Evolutionary conservation across 192 early-diverging fungal species (phyloP), one percentile per base, ranked within the genome.

Genomic region (Chytriomyces sp.): DNA sequence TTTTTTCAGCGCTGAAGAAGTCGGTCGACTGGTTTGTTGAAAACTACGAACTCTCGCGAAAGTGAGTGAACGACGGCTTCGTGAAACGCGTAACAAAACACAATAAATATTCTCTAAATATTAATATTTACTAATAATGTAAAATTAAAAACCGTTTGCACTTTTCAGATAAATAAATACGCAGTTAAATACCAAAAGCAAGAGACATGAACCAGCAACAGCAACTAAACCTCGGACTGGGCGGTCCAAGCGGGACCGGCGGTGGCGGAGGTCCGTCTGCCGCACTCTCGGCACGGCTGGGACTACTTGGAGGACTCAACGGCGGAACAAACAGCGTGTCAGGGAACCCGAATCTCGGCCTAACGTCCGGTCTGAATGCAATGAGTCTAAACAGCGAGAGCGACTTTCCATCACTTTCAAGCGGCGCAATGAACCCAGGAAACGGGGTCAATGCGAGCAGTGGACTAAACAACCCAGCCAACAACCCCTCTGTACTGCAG

Each of bases 1-100:
- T 44, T 20, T 64, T 13, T n/a, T 8, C 45, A 87, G 90, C 91
- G 50, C 64, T 93, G 69, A 84, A 89, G 75, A 88, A 91, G 69
- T 89, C 91, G 20, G 89, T 91, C 50, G 82, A 90, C 47, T 93
- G 92, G 92, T 93, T 93, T 77, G 79, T 90, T 66, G 78, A 87
- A 62, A 92, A 93, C 76, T 89, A 62, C 64, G 69, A 78, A 11
- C 7, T 10, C 5, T 67, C 57, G 43, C n/a, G 76, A 69, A 77
- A 69, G 60, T 69, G 61, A n/a, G n/a, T n/a, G n/a, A n/a, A n/a
- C n/a, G n/a, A n/a, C n/a, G n/a, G n/a, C n/a, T n/a, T n/a, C n/a
- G n/a, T n/a, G n/a, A n/a, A 24, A n/a, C 18, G 9, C 9, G 57
- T 62, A 5, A n/a, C n/a, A n/a, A n/a, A n/a, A n/a, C n/a, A n/a